Evolutionary conservation across 2,329 filamentous ascomycete species (phyloP), one percentile per base, ranked within the genome.

Genomic region (Chaetomium globosum): DNA sequence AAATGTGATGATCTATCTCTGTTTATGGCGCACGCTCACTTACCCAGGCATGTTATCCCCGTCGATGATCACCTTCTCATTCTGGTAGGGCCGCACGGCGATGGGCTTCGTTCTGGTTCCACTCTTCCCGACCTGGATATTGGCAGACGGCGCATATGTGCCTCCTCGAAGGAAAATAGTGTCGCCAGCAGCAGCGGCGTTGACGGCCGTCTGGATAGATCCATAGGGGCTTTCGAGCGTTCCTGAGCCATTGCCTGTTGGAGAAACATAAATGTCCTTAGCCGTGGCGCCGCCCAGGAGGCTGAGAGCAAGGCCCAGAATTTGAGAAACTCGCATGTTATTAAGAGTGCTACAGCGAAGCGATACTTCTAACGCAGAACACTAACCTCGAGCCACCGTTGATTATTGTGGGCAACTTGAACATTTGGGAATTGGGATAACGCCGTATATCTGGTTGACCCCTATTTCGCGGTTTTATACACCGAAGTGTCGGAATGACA

Each of bases 161-260:
- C 54, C 54, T 46, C 21, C 54, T n/a, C 54, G 54, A n/a, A 57
- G 54, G 36, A 28, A 57, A n/a, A 57, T 57, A 21, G 54, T 57
- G 54, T 57, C 54, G 23, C 54, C 54, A 9, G 54, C 54, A 33
- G 54, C 54, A 46, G 54, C 54, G 13, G 54, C 54, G 54, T 57
- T 30, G 36, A 57, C 54, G 54, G 54, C 54, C 12, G n/a, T 9
- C 54, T 57, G 54, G 36, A 57, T 57, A 5, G 54, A 57, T 30
- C 54, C 33, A 23, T 57, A 57, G 21, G 54, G 54, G 21, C 36
- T 57, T 46, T 43, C 54, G 23, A 57, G 54, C 8, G 54, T 57
- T 6, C 54, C 54, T n/a, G 54, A 57, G 16, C 54, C 54, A 10
- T 21, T 46, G 23, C 54, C 54, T 30, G 54, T 46, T 30, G 54